Evolutionary conservation across 2,329 filamentous ascomycete genomes (phyloP), one percentile per base, ranked within the genome.

Genomic region (Teratosphaeria pseudoeucalypti): DNA sequence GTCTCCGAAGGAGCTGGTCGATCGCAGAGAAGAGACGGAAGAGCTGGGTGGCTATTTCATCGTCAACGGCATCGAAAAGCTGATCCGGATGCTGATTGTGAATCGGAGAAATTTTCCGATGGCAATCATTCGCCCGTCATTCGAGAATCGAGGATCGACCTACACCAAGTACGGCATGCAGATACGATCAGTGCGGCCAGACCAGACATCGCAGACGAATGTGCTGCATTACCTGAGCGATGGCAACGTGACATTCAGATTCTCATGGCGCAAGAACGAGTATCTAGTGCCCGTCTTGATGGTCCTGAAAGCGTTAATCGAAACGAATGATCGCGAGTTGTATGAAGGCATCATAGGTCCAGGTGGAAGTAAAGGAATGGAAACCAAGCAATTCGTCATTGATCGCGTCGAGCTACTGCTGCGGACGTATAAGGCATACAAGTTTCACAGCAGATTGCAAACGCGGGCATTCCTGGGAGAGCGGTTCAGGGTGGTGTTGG

Each of bases 141-240:
- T 97, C 77, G 82, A 84, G 64, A 92, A 90, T 69, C 86, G 94
- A 77, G 94, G 94, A 43, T 81, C 86, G 23, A 83, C 89, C 62
- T 99, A 96, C 77, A 95, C 91, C 11, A 87, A 89, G 60, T 94
- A 85, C 70, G 94, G 91, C 80, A 88, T 97, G 60, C 89, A 95
- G 69, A 85, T 96, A 66, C 87, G 94, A 76, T 95, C 88, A 2
- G 91, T 96, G 58, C 85, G 94, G 60, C 92, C 92, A n/a, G 94
- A 99, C 75, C 91, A 99, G 76, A 96, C 92, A 9, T 96, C 92
- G 34, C 92, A 97, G 75, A 97, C 92, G 43, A 99, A 97, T 70
- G 91, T 95, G 37, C 81, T 99, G 55, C 94, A 99, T 76, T 99
- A 97, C 74, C 83, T 99, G 59, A 90, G 82, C 68, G 94, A 99